Percentiles rank a stretch among this genome's conserved stretches.
Evolutionary conservation across 2,329 filamentous ascomycete genomes (phyloP).

Genomic region (Aspergillus aculeatinus): DNA sequence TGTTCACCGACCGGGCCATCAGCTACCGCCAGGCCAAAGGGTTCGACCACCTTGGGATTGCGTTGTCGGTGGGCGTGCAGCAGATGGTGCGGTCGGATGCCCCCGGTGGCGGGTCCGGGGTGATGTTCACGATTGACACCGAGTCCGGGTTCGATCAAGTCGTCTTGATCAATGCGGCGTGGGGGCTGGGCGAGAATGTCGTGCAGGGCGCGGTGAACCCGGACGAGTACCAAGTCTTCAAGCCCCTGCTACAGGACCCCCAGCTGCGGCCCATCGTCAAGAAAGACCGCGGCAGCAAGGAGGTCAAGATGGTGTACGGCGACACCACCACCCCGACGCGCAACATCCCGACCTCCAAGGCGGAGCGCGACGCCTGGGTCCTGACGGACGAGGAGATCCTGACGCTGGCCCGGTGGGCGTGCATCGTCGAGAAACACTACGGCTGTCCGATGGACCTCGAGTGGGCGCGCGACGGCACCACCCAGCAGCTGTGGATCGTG

Average conservation of each 20-base stretch:
- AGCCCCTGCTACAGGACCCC: slow-evolving; percentile 31
- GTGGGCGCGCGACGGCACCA: slow-evolving; percentile 38
- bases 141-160: slow-evolving; percentile 42
- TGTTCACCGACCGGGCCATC: slow-evolving; percentile 42
- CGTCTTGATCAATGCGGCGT: slow-evolving; percentile 41
- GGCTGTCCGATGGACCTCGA: slow-evolving; percentile 41
- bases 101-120: slow-evolving; percentile 32
- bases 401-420: slow-evolving; percentile 38
- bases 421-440: slow-evolving; percentile 39
- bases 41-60: slow-evolving; percentile 23
- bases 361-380: slow-evolving; percentile 34
- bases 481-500: slow-evolving; percentile 34
- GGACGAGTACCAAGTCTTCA: slow-evolving; percentile 43
- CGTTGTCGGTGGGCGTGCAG: slow-evolving; percentile 25
- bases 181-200: slow-evolving; percentile 43
- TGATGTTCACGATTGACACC: slow-evolving; percentile 45
- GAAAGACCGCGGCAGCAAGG: slow-evolving; percentile 38
- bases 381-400: slow-evolving; percentile 37
- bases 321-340: slow-evolving; percentile 29
- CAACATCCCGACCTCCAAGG: slow-evolving; percentile 40
- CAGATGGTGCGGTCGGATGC: slow-evolving; percentile 35
- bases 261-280: slow-evolving; percentile 33
- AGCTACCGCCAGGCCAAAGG: slow-evolving; percentile 31
- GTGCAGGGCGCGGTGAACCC: slow-evolving; percentile 42
- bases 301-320: slow-evolving; percentile 39